Conservation (phyloP, 306 rosid species). For the Quercus cerris region DNA sequence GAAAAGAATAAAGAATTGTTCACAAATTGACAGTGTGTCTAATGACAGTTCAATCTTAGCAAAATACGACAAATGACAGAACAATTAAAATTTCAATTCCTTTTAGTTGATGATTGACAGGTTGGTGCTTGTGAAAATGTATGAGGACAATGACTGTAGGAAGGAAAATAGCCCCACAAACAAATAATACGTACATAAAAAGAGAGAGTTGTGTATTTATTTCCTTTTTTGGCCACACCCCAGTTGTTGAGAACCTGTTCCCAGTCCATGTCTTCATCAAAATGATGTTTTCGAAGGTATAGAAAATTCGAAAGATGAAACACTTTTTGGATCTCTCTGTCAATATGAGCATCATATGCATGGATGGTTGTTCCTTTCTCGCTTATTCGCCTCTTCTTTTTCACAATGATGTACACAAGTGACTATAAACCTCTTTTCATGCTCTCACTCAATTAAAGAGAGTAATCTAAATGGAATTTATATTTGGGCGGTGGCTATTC, state of each 20-base stretch:
- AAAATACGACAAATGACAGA: neutral
- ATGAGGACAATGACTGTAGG: neutral
- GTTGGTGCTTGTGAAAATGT: neutral
- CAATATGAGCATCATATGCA: neutral
- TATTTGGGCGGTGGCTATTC: no score
- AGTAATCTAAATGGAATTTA: no score
- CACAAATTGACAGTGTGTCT: neutral
- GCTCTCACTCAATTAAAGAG: no score
- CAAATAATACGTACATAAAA: no score
- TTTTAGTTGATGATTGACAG: neutral
- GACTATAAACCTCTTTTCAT: no score
- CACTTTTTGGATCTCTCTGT: neutral
- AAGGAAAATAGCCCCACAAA: neutral
- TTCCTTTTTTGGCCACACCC: constrained; percentile 12
- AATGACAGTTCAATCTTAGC: neutral
- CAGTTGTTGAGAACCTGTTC: constrained; percentile 30
- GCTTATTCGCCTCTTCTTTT: neutral
- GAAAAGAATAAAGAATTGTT: neutral
- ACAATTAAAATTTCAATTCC: neutral
- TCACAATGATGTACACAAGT: neutral
- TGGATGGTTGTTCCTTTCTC: neutral
- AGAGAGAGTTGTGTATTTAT: neutral
- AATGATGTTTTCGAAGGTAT: neutral
- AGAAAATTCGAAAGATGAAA: neutral
- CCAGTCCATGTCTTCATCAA: constrained; percentile 16